Evolutionary conservation across 352 stramenopile species (phyloP).

Genomic region (Phytophthora fragariaefolia): DNA sequence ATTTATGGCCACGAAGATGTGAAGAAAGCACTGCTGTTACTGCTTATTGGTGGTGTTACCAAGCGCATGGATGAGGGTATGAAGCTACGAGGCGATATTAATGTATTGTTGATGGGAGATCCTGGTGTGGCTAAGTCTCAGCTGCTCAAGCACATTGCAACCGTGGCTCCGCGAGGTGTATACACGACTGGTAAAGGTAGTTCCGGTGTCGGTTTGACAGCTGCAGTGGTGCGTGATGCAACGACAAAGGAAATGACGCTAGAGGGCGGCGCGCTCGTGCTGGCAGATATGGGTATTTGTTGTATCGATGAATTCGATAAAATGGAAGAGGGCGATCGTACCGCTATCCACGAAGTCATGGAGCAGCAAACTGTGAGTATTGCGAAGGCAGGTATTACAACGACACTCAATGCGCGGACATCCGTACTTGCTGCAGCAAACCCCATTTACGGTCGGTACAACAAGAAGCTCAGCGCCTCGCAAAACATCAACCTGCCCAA

Average conservation of each 20-base stretch:
- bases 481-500: slow-evolving; percentile 99
- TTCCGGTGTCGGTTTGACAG: slow-evolving; percentile 98
- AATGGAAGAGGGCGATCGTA: slow-evolving; percentile 98
- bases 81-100: slow-evolving; percentile 98
- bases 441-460: slow-evolving; percentile 96
- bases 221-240: slow-evolving; percentile 96
- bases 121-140: slow-evolving; percentile 99
- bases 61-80: slow-evolving; percentile 94
- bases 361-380: slow-evolving; percentile 99
- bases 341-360: slow-evolving; percentile 99
- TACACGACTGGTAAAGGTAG: slow-evolving; percentile 99
- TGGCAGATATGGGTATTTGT: slow-evolving; percentile 98
- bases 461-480: slow-evolving; percentile 84
- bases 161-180: slow-evolving; percentile 96
- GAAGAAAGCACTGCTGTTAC: slow-evolving; percentile 98
- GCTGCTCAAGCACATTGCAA: slow-evolving; percentile 98
- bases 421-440: slow-evolving; percentile 99
- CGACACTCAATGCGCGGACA: slow-evolving; percentile 96
- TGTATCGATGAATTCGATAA: slow-evolving; percentile 99
- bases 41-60: slow-evolving; percentile 95
- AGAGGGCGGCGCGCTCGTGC: slow-evolving; percentile 96
- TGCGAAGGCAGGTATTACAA: slow-evolving; percentile 99
- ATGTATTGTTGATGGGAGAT: slow-evolving; percentile 99
- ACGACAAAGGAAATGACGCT: slow-evolving; percentile 95
- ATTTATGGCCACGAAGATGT: slow-evolving; percentile 99